Evolutionary conservation across 176 grass and related monocot genomes (phyloP).

Genomic region (Aegilops sharonensis): DNA sequence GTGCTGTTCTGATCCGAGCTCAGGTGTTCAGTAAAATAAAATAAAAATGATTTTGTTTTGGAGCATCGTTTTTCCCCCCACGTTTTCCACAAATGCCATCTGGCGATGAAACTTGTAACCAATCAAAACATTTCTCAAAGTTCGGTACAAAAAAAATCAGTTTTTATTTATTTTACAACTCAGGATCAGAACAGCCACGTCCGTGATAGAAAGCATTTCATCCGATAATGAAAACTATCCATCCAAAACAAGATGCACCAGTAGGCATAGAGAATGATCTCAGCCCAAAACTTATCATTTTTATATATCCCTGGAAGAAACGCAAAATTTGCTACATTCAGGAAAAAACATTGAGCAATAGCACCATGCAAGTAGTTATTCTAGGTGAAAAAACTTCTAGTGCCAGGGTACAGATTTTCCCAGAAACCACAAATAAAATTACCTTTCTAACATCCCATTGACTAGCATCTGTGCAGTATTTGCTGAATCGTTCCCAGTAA

Average conservation of each 20-base stretch:
- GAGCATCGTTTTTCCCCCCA: no score
- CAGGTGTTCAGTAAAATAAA: no score
- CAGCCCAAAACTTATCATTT: background rate
- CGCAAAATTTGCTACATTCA: background rate
- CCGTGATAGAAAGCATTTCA: background rate
- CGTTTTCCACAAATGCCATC: no score
- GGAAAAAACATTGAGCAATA: background rate
- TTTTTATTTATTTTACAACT: no score
- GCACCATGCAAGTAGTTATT: background rate
- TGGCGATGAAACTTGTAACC: no score
- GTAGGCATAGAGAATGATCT: background rate
- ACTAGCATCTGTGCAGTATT: constrained; percentile 64
- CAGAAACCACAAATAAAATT: constrained; percentile 13
- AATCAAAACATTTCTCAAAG: no score
- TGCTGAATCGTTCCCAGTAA: constrained; percentile 91
- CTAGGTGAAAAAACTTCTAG: background rate
- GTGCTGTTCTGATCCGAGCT: no score
- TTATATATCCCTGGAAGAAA: background rate
- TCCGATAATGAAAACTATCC: background rate
- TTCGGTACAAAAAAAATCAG: no score
- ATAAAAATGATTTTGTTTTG: no score
- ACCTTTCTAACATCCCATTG: constrained; percentile 71
- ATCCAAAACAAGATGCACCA: background rate
- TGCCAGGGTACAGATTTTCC: constrained; percentile 4
- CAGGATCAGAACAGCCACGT: no score